Conservation (phyloP, 2,329 filamentous ascomycete species). For the Diaporthe sp. region DNA sequence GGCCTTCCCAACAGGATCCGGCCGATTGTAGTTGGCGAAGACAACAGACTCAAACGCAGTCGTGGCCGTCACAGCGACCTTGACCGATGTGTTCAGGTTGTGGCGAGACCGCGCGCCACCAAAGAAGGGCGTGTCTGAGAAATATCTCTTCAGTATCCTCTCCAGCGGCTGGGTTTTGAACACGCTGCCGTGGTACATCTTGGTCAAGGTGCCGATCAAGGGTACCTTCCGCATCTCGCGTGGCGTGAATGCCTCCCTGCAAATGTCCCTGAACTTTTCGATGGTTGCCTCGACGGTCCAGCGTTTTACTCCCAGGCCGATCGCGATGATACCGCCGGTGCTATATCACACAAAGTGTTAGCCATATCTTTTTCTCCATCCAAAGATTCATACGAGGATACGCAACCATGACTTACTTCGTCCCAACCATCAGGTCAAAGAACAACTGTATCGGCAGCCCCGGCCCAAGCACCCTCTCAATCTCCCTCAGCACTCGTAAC, state of each 20-base stretch:
- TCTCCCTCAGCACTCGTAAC: neutral
- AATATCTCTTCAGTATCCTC: neutral
- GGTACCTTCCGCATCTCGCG: conserved; percentile 16
- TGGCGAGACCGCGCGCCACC: conserved; percentile 7
- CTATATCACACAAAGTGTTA: neutral
- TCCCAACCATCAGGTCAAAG: conserved; percentile 22
- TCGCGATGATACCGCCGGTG: neutral
- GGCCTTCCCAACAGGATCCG: neutral
- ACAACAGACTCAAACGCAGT: neutral
- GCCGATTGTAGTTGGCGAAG: conserved; percentile 16
- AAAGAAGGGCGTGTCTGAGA: conserved; percentile 10
- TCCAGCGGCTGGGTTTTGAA: conserved; percentile 12
- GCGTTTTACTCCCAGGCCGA: neutral
- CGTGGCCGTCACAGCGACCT: neutral
- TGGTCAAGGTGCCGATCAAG: neutral
- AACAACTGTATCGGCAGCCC: conserved; percentile 4
- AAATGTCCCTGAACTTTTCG: neutral
- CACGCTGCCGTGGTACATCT: conserved; percentile 22
- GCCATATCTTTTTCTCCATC: neutral
- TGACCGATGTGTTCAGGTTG: conserved; percentile 14
- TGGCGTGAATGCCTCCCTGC: conserved; percentile 16
- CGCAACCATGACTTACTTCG: neutral
- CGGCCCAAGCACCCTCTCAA: conserved; percentile 11
- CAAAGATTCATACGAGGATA: no score
- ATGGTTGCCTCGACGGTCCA: conserved; percentile 12